These are phyloP conservation scores for Meyerozyma sp. DNA, from an alignment of 1,139 yeast species.

Conservation along the genomic window DNA sequence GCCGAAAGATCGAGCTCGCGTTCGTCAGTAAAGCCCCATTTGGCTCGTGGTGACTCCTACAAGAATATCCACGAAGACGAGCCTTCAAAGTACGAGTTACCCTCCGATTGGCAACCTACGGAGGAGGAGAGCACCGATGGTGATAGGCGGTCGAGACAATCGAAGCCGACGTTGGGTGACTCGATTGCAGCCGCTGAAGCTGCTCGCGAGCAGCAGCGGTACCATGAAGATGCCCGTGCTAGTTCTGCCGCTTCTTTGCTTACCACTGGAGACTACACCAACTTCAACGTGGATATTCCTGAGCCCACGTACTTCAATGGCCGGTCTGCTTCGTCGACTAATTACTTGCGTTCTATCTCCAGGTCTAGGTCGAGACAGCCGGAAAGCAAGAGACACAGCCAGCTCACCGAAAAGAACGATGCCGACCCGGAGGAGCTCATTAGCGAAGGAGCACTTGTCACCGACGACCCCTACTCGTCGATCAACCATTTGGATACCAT, in stretches of 20 bases:
- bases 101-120: conserved; percentile 28
- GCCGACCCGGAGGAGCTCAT: conserved; percentile 35
- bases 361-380: conserved; percentile 54
- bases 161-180: conserved; percentile 48
- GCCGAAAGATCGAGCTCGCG: conserved; percentile 28
- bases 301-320: conserved; percentile 19
- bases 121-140: conserved; percentile 19
- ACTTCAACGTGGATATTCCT: conserved; percentile 42
- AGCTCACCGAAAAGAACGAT: conserved; percentile 33
- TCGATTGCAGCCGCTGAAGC: conserved; percentile 44
- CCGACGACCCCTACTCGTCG: conserved; percentile 41
- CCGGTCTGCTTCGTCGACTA: conserved; percentile 35
- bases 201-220: conserved; percentile 6
- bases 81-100: conserved; percentile 40
- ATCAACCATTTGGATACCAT: conserved; percentile 36
- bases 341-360: conserved; percentile 56
- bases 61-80: conserved; percentile 40
- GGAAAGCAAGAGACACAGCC: conserved; percentile 17
- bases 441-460: conserved; percentile 42
- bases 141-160: conserved; percentile 39
- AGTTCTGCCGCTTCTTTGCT: conserved; percentile 27
- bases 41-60: conserved; percentile 65
- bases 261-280: conserved; percentile 47
- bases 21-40: conserved; percentile 42
- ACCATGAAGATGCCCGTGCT: conserved; percentile 8